Percentiles rank a stretch among this genome's conserved stretches.
Conservation (phyloP, 768 basidiomycete species). For the Leccinum ochraceum region DNA sequence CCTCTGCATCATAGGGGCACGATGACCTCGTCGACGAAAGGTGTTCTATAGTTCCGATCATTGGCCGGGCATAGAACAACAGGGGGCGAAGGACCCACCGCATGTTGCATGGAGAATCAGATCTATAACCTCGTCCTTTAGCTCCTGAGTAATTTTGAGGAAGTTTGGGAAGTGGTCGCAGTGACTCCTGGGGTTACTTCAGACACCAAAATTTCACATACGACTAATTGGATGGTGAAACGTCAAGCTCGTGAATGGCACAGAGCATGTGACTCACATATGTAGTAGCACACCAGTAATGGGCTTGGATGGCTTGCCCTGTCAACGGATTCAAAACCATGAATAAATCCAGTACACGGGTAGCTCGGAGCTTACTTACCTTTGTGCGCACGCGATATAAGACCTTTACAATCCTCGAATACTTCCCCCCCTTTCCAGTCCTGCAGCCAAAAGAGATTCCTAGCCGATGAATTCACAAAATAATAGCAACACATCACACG, state of each 20-base stretch:
- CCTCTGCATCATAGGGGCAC: no score
- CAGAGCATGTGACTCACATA: constrained; percentile 5
- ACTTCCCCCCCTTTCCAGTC: constrained; percentile 38
- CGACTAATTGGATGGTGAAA: no score
- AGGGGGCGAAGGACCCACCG: no score
- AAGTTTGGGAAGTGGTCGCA: no score
- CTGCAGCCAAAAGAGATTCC: constrained; percentile 58
- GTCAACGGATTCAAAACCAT: constrained; percentile 27
- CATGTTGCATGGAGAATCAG: no score
- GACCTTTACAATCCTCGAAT: constrained; percentile 25
- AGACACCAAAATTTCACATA: no score
- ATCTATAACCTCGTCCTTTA: no score
- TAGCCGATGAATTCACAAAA: constrained; percentile 47
- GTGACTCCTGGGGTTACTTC: no score
- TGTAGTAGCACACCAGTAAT: constrained; percentile 36
- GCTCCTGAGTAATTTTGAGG: no score
- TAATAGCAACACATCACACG: constrained; percentile 46
- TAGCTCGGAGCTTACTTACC: constrained; percentile 18
- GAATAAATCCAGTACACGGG: neutral
- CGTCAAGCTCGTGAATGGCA: constrained; percentile 6
- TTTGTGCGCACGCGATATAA: constrained; percentile 24
- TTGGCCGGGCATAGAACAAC: no score
- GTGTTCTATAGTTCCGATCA: no score
- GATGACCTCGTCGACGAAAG: no score
- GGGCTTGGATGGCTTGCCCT: constrained; percentile 36